Conservation (phyloP, 176 grass and related monocot genomes). For the Melocanna baccifera region DNA sequence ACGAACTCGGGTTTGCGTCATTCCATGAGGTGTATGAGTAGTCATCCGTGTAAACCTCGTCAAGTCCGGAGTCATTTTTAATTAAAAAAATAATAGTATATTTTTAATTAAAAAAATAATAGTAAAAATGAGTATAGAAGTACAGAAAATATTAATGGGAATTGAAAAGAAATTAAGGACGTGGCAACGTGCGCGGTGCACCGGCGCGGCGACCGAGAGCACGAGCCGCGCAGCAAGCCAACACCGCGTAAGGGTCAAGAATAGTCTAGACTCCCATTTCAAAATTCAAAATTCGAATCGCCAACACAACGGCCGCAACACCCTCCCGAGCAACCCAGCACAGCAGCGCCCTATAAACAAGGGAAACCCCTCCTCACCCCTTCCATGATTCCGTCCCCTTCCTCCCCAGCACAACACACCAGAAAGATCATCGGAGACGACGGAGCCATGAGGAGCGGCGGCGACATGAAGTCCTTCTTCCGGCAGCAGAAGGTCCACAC, state of each 20-base stretch:
- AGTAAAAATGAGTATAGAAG: too few relatives aligned
- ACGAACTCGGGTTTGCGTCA: too few relatives aligned
- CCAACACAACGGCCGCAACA: neutral
- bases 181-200: too few relatives aligned
- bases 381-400: neutral
- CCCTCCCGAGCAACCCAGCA: neutral
- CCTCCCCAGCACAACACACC: neutral
- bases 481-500: constrained; percentile 55
- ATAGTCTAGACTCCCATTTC: neutral
- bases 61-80: too few relatives aligned
- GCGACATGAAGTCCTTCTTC: constrained; percentile 59
- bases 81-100: too few relatives aligned
- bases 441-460: constrained; percentile 35
- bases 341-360: neutral
- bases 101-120: too few relatives aligned
- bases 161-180: too few relatives aligned
- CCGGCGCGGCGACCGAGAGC: too few relatives aligned
- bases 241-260: too few relatives aligned
- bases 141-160: too few relatives aligned
- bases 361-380: neutral
- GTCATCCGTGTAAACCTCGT: too few relatives aligned
- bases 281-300: constrained; percentile 45
- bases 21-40: too few relatives aligned
- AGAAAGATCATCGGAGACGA: neutral
- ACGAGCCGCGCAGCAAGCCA: neutral